Evolutionary conservation across 2,329 filamentous ascomycete species (phyloP), one percentile per base, ranked within the genome.

Genomic region (Xylariaceae sp.): DNA sequence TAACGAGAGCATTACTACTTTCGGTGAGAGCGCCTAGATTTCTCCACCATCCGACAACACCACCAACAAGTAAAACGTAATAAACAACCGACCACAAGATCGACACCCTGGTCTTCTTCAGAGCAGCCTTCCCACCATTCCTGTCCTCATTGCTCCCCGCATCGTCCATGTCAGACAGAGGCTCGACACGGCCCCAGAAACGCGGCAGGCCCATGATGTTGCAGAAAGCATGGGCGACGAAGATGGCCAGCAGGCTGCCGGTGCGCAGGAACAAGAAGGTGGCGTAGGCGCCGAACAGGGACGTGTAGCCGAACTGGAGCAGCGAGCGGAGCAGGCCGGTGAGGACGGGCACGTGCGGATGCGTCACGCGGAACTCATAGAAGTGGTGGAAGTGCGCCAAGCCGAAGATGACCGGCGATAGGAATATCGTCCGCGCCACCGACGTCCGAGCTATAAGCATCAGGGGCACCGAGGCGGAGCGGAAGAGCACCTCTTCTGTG

Each of bases 301-400:
- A 93, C 0, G 95, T 99, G 75, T 96, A 99, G 3, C 83, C 80
- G 67, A 99, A 89, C 72, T 98, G 95, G 64, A 98, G 82, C 9
- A 92, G 64, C 2, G 91, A 92, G 46, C 91, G 87, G 24, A 90
- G 70, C 5, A 95, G 69, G 6, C 89, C 86, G 2, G 84, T 80
- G 1, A 81, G 63, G 11, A 87, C 69, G 0, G 90, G 84, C 1
- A 88, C 86, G 61, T 85, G 80, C 7, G 91, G 91, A 67, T 96
- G 86, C 1, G 89, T 91, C 55, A 96, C 80, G 54, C 89, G 84
- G 75, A 96, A 96, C 76, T 98, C 95, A 78, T 96, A 96, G 73
- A 96, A 92, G 76, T 99, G 95, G 75, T 99, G 94, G 44, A 96
- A 76, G 76, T 99, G 95, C 6, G 95, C 93, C 40, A 96, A 86